Evolutionary conservation across 73 alveolate species (phyloP).

Genomic region (Stentor coeruleus): DNA sequence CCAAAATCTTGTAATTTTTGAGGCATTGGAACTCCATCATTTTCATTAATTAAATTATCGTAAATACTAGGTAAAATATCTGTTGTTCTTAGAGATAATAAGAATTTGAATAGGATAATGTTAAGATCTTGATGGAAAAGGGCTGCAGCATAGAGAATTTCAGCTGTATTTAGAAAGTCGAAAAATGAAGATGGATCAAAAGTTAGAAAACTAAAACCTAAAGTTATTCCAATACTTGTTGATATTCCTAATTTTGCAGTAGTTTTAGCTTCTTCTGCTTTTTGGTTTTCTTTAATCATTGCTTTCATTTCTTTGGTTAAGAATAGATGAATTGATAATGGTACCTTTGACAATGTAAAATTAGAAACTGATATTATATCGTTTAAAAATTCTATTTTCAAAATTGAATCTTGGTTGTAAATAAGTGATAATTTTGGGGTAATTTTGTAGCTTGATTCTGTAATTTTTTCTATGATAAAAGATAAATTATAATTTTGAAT

Average conservation of each 20-base stretch:
- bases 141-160: not conserved
- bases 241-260: not conserved
- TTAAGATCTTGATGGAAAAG: not conserved
- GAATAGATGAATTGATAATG: too few species aligned
- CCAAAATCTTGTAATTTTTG: not conserved
- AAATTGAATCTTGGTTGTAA: too few species aligned
- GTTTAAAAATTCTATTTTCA: too few species aligned
- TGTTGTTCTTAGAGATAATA: not conserved
- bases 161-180: not conserved
- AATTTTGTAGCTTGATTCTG: too few species aligned
- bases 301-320: too few species aligned
- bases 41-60: not conserved
- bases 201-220: not conserved
- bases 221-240: not conserved
- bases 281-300: too few species aligned
- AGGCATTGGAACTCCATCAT: not conserved
- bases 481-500: too few species aligned
- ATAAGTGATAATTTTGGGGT: too few species aligned
- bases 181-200: not conserved
- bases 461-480: too few species aligned
- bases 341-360: too few species aligned
- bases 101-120: not conserved
- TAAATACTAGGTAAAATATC: not conserved
- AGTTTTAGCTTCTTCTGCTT: not conserved
- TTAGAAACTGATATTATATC: too few species aligned